Evolutionary conservation across 169 alveolate species (phyloP).

Genomic region (Miamiensis avidus): DNA sequence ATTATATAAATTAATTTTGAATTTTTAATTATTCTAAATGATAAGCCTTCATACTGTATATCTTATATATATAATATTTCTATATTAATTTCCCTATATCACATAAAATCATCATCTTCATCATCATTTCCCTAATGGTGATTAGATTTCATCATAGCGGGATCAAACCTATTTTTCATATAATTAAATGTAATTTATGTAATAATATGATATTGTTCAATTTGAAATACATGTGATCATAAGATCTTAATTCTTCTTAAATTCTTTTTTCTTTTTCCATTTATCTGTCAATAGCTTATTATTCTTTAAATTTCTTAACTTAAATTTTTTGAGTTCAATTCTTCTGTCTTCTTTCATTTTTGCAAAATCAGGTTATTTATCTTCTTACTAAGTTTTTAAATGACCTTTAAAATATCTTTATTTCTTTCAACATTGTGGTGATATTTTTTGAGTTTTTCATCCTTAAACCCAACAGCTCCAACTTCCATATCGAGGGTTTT

Average conservation of each 20-base stretch:
- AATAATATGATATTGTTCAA: not conserved
- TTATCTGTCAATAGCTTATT: conserved; percentile 50
- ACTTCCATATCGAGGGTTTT: conserved; percentile 77
- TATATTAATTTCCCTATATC: too few species aligned
- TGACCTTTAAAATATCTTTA: conserved; percentile 61
- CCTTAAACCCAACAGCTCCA: conserved; percentile 76
- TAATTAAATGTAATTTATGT: not conserved
- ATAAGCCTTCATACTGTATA: too few species aligned
- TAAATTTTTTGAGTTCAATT: conserved; percentile 44
- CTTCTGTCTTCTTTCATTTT: conserved; percentile 39
- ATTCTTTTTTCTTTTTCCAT: conserved; percentile 43
- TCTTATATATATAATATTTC: too few species aligned
- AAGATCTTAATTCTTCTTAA: conserved; percentile 44
- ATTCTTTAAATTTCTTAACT: conserved; percentile 39
- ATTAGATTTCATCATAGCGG: not conserved
- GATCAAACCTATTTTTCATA: not conserved
- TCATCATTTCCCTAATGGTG: not conserved
- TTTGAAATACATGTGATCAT: not conserved
- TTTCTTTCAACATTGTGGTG: conserved; percentile 60
- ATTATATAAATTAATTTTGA: too few species aligned
- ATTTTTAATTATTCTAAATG: too few species aligned
- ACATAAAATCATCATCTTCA: not conserved
- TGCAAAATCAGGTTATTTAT: conserved; percentile 57
- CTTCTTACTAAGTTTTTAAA: conserved; percentile 69
- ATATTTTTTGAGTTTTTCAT: conserved; percentile 40